Evolutionary conservation across 169 alveolate genomes (phyloP), one percentile per base, ranked within the genome.

Genomic region (Pseudocohnilembus persalinus): DNA sequence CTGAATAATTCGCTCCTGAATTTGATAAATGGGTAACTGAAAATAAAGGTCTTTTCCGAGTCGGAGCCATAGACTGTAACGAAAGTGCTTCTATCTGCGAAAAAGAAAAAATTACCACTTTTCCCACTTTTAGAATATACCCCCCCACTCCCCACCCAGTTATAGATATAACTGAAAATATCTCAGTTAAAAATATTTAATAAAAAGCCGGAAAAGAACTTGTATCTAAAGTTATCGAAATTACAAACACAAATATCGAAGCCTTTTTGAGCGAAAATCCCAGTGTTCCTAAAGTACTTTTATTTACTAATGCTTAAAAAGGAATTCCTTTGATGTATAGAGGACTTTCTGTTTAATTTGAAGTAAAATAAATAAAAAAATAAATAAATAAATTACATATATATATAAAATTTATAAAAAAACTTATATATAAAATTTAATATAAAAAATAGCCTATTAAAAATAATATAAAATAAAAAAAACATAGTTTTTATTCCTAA

Each of bases 121-220:
- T 25, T 81, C 97, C 96, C 1, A 79, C 91, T 20, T 84, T 96
- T 80, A 88, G 93, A 77, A 90, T 96, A 28, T 96, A 93, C 76
- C 98, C 98, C 11, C 96, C 97, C 30, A 81, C 83, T 78, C 98
- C 98, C 31, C 90, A 92, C 31, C 97, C 98, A 30, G 78, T 88
- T 29, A 63, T 86, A 26, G 96, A 90, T 29, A 83, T 83, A 49
- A 49, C 68, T 49, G 68, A 49, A 49, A 20, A 49, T 49, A 49
- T 49, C 4, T 49, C 4, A 49, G 20, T 20, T 20, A 49, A 49
- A 49, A 49, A 49, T 11, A 11, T 49, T 11, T 49, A 20, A 49
- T 20, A 4, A n/a, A 49, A 49, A 20, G 68, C 68, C 20, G 73
- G 93, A 6, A 93, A 88, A 68, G 94, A 88, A 79, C 74, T 96